Evolutionary conservation across 2,329 filamentous ascomycete species (phyloP), one percentile per base, ranked within the genome.

Genomic region (Botrytis deweyae): DNA sequence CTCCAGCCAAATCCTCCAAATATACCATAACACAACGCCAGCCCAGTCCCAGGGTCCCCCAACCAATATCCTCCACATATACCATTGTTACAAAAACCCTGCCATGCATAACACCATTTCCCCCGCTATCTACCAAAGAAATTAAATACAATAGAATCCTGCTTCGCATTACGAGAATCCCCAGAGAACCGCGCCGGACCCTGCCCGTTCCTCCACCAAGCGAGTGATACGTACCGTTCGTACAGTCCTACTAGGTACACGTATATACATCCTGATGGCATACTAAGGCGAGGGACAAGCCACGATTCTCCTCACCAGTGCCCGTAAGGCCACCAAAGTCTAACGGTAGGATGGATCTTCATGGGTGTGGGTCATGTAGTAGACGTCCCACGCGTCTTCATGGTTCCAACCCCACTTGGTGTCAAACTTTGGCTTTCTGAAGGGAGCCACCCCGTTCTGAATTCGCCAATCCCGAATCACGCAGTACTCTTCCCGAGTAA

Each of bases 211-310:
- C 65, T 68, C 65, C 25, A 55, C 18, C 36, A 42, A 68, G 36
- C 25, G 46, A 55, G 65, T 58, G 25, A 68, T 10, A 42, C 65
- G 46, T 58, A 55, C 36, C 36, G 36, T 58, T 55, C 46, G 7
- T 68, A 55, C 46, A 55, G 46, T 55, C 65, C 33, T 68, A 29
- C 2, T 68, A 68, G n/a, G 36, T 55, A 58, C 65, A 40, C 46
- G 25, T 29, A 36, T 40, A 14, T 55, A 42, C 46, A 67, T 40
- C 33, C 18, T 36, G 36, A 55, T 55, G 36, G 46, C 33, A 40
- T 67, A 67, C n/a, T 40, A 55, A 40, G 16, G 9, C 46, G 46
- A 67, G 36, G 46, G 52, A 1, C 14, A n/a, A 18, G 3, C 16
- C 3, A 20, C 9, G 36, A 10, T 16, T 38, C 65, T 68, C 46